Evolutionary conservation across 495 filamentous ascomycete species (phyloP).

Genomic region (Entonaema liquescens): DNA sequence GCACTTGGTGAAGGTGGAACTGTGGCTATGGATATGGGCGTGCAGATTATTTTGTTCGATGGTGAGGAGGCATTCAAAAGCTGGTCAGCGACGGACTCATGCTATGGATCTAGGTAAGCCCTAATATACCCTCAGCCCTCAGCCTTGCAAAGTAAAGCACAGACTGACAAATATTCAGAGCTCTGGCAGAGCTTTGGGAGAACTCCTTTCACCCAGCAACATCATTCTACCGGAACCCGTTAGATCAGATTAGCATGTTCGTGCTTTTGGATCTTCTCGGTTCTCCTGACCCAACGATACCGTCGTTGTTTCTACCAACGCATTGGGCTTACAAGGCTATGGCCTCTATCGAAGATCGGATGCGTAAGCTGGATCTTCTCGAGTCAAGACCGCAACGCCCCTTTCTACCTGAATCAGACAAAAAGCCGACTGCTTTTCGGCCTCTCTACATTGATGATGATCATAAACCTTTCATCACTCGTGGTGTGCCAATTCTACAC

Average conservation of each 20-base stretch:
- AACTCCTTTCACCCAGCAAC: slow-evolving; percentile 68
- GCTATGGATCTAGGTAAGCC: slow-evolving; percentile 81
- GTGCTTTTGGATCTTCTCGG: slow-evolving; percentile 94
- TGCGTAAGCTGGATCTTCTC: slow-evolving; percentile 62
- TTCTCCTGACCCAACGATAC: slow-evolving; percentile 70
- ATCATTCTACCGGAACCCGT: slow-evolving; percentile 74
- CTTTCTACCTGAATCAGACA: slow-evolving; percentile 63
- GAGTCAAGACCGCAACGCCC: slow-evolving; percentile 46
- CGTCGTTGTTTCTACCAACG: slow-evolving; percentile 84
- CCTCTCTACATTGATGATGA: slow-evolving; percentile 75
- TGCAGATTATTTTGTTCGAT: slow-evolving; percentile 91
- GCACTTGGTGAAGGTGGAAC: slow-evolving; percentile 60
- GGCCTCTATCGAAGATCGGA: slow-evolving; percentile 70
- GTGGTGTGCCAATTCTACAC: slow-evolving; percentile 89
- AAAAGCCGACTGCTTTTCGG: slow-evolving; percentile 57
- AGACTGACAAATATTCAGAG: slow-evolving; percentile 50
- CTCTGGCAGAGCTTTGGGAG: slow-evolving; percentile 81
- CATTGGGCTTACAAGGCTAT: slow-evolving; percentile 91
- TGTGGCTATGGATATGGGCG: slow-evolving; percentile 76
- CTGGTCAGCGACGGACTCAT: slow-evolving; percentile 82
- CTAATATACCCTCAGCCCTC: neutral
- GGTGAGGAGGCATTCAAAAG: slow-evolving; percentile 89
- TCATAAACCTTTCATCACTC: slow-evolving; percentile 84
- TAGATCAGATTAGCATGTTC: slow-evolving; percentile 86
- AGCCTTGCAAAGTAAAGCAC: neutral